Evolutionary conservation across 1,139 yeast genomes (phyloP).

Genomic region (Arxiozyma heterogenica): DNA sequence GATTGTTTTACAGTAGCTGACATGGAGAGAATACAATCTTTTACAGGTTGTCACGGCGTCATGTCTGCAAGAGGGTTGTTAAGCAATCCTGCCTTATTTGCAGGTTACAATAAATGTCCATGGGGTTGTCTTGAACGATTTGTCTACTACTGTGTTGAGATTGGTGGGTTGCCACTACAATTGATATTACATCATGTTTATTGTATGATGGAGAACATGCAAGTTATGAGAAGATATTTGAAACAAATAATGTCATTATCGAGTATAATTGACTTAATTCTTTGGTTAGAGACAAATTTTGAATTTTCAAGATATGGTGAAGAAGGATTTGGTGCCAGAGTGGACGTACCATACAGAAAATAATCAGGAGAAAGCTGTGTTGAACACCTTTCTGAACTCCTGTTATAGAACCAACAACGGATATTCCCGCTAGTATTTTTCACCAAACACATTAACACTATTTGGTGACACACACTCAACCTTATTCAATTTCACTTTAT

Average conservation of each 20-base stretch:
- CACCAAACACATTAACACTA: too few species aligned
- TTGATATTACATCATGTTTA: slow-evolving; percentile 79
- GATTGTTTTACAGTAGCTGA: slow-evolving; percentile 72
- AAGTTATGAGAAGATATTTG: slow-evolving; percentile 43
- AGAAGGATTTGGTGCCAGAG: slow-evolving; percentile 52
- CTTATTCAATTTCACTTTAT: too few species aligned
- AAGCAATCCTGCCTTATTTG: slow-evolving; percentile 78
- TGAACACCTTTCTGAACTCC: neutral
- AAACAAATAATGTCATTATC: slow-evolving; percentile 57
- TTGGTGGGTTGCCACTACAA: slow-evolving; percentile 71
- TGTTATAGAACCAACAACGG: neutral
- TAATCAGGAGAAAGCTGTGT: neutral
- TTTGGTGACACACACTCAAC: too few species aligned
- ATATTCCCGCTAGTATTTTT: too few species aligned
- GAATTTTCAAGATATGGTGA: slow-evolving; percentile 58
- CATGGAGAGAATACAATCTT: slow-evolving; percentile 47
- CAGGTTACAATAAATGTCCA: slow-evolving; percentile 65
- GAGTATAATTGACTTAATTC: slow-evolving; percentile 55
- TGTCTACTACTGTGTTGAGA: slow-evolving; percentile 67
- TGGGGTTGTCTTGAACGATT: slow-evolving; percentile 86
- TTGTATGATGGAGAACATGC: slow-evolving; percentile 65
- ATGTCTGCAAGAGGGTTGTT: slow-evolving; percentile 93
- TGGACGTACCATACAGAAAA: slow-evolving; percentile 45
- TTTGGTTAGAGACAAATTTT: slow-evolving; percentile 73
- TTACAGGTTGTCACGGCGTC: slow-evolving; percentile 80